These are phyloP conservation scores for Picochlorum sp. DNA, from an alignment of 139 green algal species.

Conservation along the genomic window DNA sequence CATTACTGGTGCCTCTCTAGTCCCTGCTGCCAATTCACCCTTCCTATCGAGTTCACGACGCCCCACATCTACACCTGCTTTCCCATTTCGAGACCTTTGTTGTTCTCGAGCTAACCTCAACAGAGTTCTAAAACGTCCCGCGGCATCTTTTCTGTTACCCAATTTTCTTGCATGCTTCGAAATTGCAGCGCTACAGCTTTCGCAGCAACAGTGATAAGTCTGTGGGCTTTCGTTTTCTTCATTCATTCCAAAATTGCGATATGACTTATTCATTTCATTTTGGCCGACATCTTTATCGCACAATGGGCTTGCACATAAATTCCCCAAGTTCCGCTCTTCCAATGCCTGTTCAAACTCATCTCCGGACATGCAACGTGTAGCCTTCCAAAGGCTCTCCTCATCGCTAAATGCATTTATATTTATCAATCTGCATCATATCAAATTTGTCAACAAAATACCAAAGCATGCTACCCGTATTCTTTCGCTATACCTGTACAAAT, in stretches of 20 bases:
- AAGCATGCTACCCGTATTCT: too few species aligned
- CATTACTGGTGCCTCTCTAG: conserved; percentile 19
- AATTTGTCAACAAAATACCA: too few species aligned
- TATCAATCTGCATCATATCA: too few species aligned
- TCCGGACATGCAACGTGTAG: conserved; percentile 15
- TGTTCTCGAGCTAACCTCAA: neutral
- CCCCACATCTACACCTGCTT: neutral
- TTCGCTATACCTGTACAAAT: too few species aligned
- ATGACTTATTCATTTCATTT: neutral
- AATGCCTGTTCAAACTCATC: conserved; percentile 12
- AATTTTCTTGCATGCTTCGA: neutral
- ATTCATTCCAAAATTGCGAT: neutral
- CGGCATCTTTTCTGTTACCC: neutral
- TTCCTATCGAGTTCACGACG: conserved; percentile 19
- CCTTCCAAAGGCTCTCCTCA: conserved; percentile 16
- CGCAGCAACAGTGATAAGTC: conserved; percentile 4
- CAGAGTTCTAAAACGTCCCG: neutral
- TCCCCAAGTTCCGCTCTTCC: conserved; percentile 13
- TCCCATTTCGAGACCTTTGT: neutral
- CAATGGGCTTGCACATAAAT: conserved; percentile 10
- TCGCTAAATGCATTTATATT: too few species aligned
- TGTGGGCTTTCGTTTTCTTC: neutral
- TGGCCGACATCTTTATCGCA: neutral
- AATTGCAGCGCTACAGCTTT: neutral
- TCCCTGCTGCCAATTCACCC: conserved; percentile 15